These are phyloP conservation scores for Strigomonas culicis DNA, from an alignment of 208 protist genomes.

Conservation along the genomic window DNA sequence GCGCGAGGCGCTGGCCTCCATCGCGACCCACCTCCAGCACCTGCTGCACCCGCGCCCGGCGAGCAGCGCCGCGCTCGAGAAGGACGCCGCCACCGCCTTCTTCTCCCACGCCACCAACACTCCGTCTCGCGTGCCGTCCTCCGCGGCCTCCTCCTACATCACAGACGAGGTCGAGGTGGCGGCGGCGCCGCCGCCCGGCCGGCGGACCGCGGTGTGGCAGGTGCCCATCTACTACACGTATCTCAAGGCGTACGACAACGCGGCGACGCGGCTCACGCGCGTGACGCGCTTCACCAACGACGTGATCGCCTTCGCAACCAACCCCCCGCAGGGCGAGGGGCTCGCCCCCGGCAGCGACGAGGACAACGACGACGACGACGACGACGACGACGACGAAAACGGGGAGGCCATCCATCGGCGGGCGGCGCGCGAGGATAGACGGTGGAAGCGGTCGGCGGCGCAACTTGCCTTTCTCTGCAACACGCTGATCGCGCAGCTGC, in stretches of 20 bases:
- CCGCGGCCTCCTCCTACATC: neutral
- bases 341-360: neutral
- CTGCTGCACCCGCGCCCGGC: too few species aligned
- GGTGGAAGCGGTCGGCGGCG: too few species aligned
- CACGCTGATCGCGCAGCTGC: too few species aligned
- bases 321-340: neutral
- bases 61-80: neutral
- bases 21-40: neutral
- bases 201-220: too few species aligned
- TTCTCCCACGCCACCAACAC: neutral
- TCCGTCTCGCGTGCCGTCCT: neutral
- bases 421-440: too few species aligned
- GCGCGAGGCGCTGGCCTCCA: neutral
- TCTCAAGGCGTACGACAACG: conserved; percentile 1
- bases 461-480: too few species aligned
- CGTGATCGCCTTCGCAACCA: conserved; percentile 6
- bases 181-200: too few species aligned
- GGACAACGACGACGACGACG: neutral
- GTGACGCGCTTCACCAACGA: neutral
- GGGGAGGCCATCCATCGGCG: neutral
- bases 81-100: neutral
- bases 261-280: neutral
- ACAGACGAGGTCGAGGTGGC: neutral
- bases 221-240: conserved; percentile 6
- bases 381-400: conserved; percentile 2